phyloP scores from a whole-genome alignment of 2,329 filamentous ascomycete species.

The Emergomyces pasteurianus region DNA sequence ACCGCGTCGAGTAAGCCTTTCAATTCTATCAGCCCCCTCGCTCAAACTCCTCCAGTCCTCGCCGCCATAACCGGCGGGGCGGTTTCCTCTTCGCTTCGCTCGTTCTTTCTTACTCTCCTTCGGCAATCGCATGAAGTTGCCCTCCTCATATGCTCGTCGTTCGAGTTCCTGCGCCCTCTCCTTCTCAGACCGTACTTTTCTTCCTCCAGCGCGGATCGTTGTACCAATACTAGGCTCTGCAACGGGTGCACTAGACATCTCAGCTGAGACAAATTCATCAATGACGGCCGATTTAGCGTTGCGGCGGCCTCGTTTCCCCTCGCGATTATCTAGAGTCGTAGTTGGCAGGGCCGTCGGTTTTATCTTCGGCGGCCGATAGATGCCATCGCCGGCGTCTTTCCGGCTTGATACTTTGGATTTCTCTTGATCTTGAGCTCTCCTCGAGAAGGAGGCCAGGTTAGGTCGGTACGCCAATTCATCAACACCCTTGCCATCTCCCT shows the following conservation, averaged over 20 bases:
- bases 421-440: constrained; percentile 25
- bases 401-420: constrained; percentile 14
- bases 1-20: constrained; percentile 64
- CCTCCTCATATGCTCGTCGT: constrained; percentile 76
- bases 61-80: constrained; percentile 60
- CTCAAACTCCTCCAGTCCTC: constrained; percentile 87
- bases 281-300: constrained; percentile 68
- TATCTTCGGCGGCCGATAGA: constrained; percentile 83
- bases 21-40: constrained; percentile 76
- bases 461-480: constrained; percentile 53
- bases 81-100: constrained; percentile 45
- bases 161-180: constrained; percentile 70
- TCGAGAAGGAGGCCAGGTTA: constrained; percentile 40
- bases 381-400: constrained; percentile 43
- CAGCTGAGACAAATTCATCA: constrained; percentile 80
- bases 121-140: constrained; percentile 78
- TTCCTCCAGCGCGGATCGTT: constrained; percentile 68
- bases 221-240: constrained; percentile 86
- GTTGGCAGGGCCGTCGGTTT: constrained; percentile 71
- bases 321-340: constrained; percentile 43
- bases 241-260: constrained; percentile 68
- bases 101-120: constrained; percentile 78
- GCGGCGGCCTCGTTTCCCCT: constrained; percentile 50
- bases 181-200: constrained; percentile 62
- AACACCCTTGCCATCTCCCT: constrained; percentile 29